Percentiles rank a stretch among this genome's conserved stretches.
Evolutionary conservation across 2,329 filamentous ascomycete species (phyloP).

Genomic region (Fusarium nygamai): DNA sequence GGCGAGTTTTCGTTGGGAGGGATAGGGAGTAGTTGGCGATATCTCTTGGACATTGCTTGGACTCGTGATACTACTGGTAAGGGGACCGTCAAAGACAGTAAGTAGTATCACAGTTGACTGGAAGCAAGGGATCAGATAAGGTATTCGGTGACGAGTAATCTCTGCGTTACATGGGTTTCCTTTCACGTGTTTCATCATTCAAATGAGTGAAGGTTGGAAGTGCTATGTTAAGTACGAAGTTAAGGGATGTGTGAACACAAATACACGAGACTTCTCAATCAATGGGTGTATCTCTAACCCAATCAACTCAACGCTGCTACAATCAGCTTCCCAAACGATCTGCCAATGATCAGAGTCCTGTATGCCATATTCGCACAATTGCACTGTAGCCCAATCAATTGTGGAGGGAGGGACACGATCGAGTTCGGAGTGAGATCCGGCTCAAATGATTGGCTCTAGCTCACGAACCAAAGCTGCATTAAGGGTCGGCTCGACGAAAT

Average conservation of each 20-base stretch:
- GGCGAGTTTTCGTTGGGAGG: not conserved
- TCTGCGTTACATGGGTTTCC: not conserved
- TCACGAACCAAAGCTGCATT: not conserved
- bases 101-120: not conserved
- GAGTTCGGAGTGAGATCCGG: not conserved
- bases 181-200: not conserved
- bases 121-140: not conserved
- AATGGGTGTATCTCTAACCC: not conserved
- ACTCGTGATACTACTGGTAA: not conserved
- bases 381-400: not conserved
- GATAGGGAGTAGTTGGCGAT: slow-evolving; percentile 19
- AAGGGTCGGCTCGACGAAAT: not conserved
- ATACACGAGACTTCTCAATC: not conserved
- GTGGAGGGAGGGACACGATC: not conserved
- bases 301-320: not conserved
- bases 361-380: not conserved
- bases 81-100: not conserved
- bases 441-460: not conserved
- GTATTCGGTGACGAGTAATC: not conserved
- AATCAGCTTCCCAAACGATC: not conserved
- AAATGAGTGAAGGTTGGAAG: not conserved
- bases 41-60: slow-evolving; percentile 27
- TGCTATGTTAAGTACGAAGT: not conserved
- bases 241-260: not conserved
- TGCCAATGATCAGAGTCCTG: not conserved